Evolutionary conservation across 768 basidiomycete species (phyloP).

Genomic region (Cytidiella melzeri): DNA sequence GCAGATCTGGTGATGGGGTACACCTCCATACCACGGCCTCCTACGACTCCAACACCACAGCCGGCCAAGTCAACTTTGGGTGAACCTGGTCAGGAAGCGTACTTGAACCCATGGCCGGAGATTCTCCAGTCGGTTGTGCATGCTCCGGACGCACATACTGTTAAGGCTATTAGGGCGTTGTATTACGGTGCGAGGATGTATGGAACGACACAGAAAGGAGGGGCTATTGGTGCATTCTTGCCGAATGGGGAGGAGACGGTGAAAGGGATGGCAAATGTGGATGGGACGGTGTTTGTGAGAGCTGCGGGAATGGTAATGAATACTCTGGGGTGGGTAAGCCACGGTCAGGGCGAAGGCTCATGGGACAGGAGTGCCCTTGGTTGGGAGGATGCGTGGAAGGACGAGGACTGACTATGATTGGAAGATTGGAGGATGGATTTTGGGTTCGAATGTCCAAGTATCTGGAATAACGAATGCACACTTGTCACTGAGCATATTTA

Average conservation of each 20-base stretch:
- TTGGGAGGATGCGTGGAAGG: constrained; percentile 56
- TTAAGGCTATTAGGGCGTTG: constrained; percentile 31
- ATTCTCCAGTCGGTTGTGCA: constrained; percentile 41
- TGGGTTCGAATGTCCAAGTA: too few species aligned
- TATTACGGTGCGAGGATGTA: constrained; percentile 1
- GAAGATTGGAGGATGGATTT: too few species aligned
- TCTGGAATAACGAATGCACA: too few species aligned
- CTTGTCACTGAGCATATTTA: too few species aligned
- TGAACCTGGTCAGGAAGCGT: constrained; percentile 28
- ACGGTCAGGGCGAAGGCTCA: constrained; percentile 40
- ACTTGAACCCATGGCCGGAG: constrained; percentile 47
- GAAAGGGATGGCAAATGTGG: constrained; percentile 35
- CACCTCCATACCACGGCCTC: constrained; percentile 36
- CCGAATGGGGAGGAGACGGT: constrained; percentile 40
- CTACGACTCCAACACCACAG: constrained; percentile 15
- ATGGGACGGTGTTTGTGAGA: constrained; percentile 53
- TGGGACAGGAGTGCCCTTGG: constrained; percentile 58
- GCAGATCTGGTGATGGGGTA: constrained; percentile 41
- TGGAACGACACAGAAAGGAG: neutral
- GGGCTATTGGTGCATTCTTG: constrained; percentile 26
- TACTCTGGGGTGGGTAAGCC: constrained; percentile 47
- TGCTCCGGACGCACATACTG: constrained; percentile 45
- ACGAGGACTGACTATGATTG: too few species aligned
- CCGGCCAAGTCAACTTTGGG: constrained; percentile 26
- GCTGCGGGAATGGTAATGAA: constrained; percentile 53